These are phyloP conservation scores for Nidularia sp. DNA, from an alignment of 768 basidiomycete genomes.

Conservation along the genomic window DNA sequence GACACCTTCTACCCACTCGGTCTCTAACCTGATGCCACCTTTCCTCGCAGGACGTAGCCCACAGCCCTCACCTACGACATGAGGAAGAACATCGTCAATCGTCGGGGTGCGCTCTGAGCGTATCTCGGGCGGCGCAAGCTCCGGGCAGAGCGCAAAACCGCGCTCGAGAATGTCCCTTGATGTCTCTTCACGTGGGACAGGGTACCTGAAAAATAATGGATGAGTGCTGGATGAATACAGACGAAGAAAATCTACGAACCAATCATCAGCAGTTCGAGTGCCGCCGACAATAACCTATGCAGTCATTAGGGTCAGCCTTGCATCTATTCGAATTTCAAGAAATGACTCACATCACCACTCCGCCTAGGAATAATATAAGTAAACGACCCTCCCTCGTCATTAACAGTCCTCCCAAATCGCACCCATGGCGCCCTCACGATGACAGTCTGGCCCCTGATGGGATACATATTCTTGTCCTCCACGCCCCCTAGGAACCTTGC, in stretches of 20 bases:
- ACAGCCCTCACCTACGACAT: slow-evolving; percentile 43
- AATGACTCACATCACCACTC: slow-evolving; percentile 44
- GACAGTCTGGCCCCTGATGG: slow-evolving; percentile 83
- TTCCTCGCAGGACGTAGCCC: slow-evolving; percentile 54
- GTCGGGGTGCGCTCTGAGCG: slow-evolving; percentile 30
- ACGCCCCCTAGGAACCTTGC: slow-evolving; percentile 76
- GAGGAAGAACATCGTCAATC: slow-evolving; percentile 40
- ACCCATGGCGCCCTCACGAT: slow-evolving; percentile 69
- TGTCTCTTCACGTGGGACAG: slow-evolving; percentile 52
- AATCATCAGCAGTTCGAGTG: slow-evolving; percentile 54
- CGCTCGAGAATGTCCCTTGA: slow-evolving; percentile 48
- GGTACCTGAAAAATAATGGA: slow-evolving; percentile 24
- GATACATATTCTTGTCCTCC: slow-evolving; percentile 70
- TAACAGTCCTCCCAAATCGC: slow-evolving; percentile 48
- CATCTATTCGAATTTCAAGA: neutral
- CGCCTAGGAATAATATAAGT: slow-evolving; percentile 67
- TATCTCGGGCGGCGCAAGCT: slow-evolving; percentile 43
- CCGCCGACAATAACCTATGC: slow-evolving; percentile 56
- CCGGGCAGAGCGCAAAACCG: slow-evolving; percentile 39
- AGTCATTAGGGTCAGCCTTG: no score
- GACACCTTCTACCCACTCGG: slow-evolving; percentile 26
- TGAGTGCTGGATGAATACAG: no score
- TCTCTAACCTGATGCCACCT: slow-evolving; percentile 53
- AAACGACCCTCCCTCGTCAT: slow-evolving; percentile 27
- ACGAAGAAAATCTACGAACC: slow-evolving; percentile 12